Evolutionary conservation across 352 stramenopile species (phyloP).

Genomic region (Vaucheria bursata): DNA sequence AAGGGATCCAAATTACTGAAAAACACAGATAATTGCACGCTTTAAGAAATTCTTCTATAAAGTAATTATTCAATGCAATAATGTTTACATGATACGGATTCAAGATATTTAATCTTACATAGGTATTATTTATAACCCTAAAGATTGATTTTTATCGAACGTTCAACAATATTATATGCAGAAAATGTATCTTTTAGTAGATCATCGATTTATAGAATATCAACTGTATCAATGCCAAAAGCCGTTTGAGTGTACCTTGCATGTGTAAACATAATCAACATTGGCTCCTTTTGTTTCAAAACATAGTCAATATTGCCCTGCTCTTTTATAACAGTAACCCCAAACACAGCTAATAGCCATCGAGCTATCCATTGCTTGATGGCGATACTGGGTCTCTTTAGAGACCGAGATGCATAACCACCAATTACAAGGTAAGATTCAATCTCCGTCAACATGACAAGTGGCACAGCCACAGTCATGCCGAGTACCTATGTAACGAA

Average conservation of each 20-base stretch:
- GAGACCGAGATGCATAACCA: not conserved
- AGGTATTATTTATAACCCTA: no score
- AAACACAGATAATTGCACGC: not conserved
- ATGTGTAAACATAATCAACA: conserved; percentile 38
- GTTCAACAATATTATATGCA: no score
- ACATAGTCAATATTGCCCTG: not conserved
- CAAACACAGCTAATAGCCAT: conserved; percentile 37
- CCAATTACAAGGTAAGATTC: conserved; percentile 9
- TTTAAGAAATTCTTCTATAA: no score
- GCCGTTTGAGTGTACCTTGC: no score
- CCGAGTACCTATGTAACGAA: not conserved
- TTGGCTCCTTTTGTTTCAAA: conserved; percentile 5
- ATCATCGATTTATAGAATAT: no score
- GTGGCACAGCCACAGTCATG: conserved; percentile 23
- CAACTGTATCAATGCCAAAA: no score
- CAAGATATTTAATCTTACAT: no score
- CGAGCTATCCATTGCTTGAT: conserved; percentile 13
- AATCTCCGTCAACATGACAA: conserved; percentile 27
- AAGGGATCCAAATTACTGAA: conserved; percentile 36
- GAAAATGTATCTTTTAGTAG: no score
- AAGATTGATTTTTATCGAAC: no score
- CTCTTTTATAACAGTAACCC: conserved; percentile 20
- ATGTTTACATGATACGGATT: no score
- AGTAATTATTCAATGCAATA: no score
- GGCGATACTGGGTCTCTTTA: not conserved